Evolutionary conservation across 2,329 filamentous ascomycete genomes (phyloP).

Genomic region (Colletotrichum viniferum): DNA sequence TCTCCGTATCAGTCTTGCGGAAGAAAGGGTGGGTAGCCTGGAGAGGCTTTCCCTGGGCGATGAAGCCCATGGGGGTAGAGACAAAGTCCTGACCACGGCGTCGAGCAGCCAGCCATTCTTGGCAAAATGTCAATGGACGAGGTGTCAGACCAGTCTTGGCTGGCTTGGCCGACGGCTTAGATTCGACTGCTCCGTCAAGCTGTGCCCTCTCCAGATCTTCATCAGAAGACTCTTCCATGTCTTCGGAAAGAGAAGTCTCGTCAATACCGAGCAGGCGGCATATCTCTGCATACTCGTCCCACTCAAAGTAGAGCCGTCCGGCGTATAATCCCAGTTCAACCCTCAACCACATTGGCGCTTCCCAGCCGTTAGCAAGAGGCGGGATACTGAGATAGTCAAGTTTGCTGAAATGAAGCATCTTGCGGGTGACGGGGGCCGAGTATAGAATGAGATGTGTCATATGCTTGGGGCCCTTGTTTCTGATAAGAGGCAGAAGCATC

Average conservation of each 20-base stretch:
- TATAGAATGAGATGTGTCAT: constrained; percentile 58
- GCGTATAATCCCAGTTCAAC: constrained; percentile 65
- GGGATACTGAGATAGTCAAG: constrained; percentile 60
- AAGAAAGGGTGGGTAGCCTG: constrained; percentile 58
- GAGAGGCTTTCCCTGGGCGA: constrained; percentile 57
- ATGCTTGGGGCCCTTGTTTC: constrained; percentile 33
- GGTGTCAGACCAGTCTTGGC: constrained; percentile 26
- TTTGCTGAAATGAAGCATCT: constrained; percentile 63
- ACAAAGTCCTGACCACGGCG: constrained; percentile 61
- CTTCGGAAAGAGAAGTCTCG: neutral
- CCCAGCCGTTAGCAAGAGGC: constrained; percentile 39
- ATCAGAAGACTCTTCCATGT: neutral
- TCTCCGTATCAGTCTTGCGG: constrained; percentile 10
- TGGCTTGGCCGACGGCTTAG: neutral
- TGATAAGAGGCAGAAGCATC: constrained; percentile 50
- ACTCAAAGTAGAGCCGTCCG: constrained; percentile 65
- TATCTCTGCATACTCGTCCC: constrained; percentile 45
- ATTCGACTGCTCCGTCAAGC: neutral
- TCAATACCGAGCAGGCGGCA: constrained; percentile 35
- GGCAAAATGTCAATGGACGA: constrained; percentile 50
- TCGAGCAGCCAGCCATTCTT: constrained; percentile 60
- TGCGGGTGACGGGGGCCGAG: constrained; percentile 61
- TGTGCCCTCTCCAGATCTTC: neutral
- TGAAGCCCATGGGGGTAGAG: constrained; percentile 64
- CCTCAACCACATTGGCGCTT: constrained; percentile 55